Evolutionary conservation across 495 filamentous ascomycete genomes (phyloP).

Genomic region (Penicillium soppii): DNA sequence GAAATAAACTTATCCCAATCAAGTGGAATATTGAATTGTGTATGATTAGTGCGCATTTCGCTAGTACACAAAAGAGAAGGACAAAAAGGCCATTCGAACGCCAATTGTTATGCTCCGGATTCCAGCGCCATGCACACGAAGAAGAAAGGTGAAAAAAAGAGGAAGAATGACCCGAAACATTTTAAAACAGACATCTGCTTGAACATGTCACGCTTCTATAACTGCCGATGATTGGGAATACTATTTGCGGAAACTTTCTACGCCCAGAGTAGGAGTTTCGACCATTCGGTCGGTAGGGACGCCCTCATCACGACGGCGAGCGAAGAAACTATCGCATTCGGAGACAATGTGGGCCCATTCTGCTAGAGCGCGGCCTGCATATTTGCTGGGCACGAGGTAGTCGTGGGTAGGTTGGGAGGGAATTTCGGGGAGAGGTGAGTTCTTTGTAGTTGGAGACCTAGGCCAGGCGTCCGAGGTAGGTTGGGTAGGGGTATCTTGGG

Average conservation of each 20-base stretch:
- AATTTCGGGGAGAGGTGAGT: slow-evolving; percentile 23
- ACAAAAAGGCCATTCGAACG: slow-evolving; percentile 18
- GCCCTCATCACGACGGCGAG: slow-evolving; percentile 81
- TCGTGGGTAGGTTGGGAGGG: slow-evolving; percentile 22
- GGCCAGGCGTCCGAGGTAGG: slow-evolving; percentile 6
- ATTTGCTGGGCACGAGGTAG: slow-evolving; percentile 55
- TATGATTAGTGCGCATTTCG: slow-evolving; percentile 21
- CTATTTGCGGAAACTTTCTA: slow-evolving; percentile 75
- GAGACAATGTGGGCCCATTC: slow-evolving; percentile 85
- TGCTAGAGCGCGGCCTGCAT: slow-evolving; percentile 83
- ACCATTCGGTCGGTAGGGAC: slow-evolving; percentile 72
- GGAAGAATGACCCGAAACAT: slow-evolving; percentile 7
- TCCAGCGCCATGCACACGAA: slow-evolving; percentile 27
- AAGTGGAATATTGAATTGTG: slow-evolving; percentile 8
- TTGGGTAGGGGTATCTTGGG: slow-evolving; percentile 6
- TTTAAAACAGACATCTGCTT: slow-evolving; percentile 2
- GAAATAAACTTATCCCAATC: too few relatives aligned
- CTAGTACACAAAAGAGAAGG: slow-evolving; percentile 10
- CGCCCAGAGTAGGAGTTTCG: slow-evolving; percentile 82
- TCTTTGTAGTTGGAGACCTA: slow-evolving; percentile 16
- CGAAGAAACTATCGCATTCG: slow-evolving; percentile 91
- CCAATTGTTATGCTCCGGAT: slow-evolving; percentile 27
- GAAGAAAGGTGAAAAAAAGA: slow-evolving; percentile 8
- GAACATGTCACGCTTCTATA: slow-evolving; percentile 18
- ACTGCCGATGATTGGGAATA: slow-evolving; percentile 1